These are phyloP conservation scores for Pouteria glomerata DNA, from an alignment of 148 eudicot species.

Conservation along the genomic window DNA sequence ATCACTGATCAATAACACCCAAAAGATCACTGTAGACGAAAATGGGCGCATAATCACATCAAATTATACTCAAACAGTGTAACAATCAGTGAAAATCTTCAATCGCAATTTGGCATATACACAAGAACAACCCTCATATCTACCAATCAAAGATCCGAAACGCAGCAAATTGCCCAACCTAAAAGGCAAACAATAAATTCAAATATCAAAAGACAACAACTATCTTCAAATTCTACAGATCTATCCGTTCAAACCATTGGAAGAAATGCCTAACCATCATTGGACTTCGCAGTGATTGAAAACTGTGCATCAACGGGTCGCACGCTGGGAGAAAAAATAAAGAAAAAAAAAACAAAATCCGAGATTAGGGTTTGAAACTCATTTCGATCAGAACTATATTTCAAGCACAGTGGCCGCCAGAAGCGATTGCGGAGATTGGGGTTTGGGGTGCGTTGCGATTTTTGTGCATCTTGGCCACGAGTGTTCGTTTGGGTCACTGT, in stretches of 20 bases:
- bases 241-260: not conserved
- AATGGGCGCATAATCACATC: not conserved
- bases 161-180: not conserved
- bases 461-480: not conserved
- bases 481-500: too few species aligned
- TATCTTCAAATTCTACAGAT: not conserved
- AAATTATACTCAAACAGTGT: not conserved
- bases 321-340: not conserved
- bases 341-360: not conserved
- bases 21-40: slow-evolving; percentile 3
- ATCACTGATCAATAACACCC: not conserved
- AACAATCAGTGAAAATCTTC: not conserved
- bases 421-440: not conserved
- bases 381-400: not conserved
- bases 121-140: not conserved
- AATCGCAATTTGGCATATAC: not conserved
- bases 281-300: not conserved
- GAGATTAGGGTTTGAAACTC: slow-evolving; percentile 1
- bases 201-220: not conserved
- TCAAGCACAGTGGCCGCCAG: not conserved
- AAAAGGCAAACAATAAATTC: not conserved
- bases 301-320: not conserved
- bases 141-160: slow-evolving; percentile 3
- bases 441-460: slow-evolving; percentile 4
- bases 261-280: not conserved